These are phyloP conservation scores for Stylonectria norvegica DNA, from an alignment of 2,329 filamentous ascomycete genomes.

Conservation along the genomic window DNA sequence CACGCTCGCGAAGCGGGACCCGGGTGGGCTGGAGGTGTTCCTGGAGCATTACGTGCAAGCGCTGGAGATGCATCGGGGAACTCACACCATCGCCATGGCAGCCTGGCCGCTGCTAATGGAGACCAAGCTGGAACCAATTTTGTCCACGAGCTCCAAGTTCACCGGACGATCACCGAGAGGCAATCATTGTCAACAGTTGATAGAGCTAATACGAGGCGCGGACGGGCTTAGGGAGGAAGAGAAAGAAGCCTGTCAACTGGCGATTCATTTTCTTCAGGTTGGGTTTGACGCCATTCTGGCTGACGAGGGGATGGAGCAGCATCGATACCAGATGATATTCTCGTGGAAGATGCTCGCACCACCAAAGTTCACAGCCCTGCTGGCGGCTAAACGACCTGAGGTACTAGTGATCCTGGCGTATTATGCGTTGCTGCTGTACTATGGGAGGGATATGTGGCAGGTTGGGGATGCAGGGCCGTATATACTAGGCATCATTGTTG, in stretches of 20 bases:
- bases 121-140: conserved; percentile 5
- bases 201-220: not conserved
- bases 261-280: not conserved
- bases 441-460: not conserved
- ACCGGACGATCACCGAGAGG: not conserved
- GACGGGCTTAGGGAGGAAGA: fast-evolving
- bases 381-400: not conserved
- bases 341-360: not conserved
- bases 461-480: not conserved
- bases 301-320: not conserved
- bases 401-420: not conserved
- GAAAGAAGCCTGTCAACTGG: not conserved
- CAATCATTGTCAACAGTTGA: not conserved
- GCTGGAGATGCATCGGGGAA: conserved; percentile 10
- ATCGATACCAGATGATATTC: not conserved
- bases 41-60: conserved; percentile 8
- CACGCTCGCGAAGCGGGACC: conserved; percentile 1
- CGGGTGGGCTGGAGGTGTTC: not conserved
- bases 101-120: conserved; percentile 5
- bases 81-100: conserved; percentile 2
- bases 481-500: not conserved
- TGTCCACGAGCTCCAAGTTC: conserved; percentile 6
- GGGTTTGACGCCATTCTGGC: not conserved
- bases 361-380: not conserved
- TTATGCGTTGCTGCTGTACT: not conserved